Evolutionary conservation across 208 protist genomes (phyloP).

Genomic region (Acanthamoeba polyphaga): DNA sequence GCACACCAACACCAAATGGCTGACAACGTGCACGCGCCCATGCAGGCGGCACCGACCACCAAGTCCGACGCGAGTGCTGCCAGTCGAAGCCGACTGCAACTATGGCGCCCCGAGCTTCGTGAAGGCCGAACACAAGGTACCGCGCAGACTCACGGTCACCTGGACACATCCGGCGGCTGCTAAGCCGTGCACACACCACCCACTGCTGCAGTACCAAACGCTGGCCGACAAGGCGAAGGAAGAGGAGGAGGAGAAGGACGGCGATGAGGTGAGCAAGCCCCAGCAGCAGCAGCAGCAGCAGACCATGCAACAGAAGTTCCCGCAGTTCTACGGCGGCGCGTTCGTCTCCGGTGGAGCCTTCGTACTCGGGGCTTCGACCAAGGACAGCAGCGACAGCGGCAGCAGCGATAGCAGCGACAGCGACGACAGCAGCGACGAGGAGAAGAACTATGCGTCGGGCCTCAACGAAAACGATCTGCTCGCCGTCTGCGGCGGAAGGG

Average conservation of each 20-base stretch:
- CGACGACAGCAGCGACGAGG: neutral
- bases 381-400: neutral
- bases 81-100: neutral
- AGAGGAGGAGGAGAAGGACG: neutral
- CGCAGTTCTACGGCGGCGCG: conserved; percentile 4
- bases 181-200: neutral
- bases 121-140: conserved; percentile 17
- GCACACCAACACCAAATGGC: too few species aligned
- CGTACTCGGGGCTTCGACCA: neutral
- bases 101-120: conserved; percentile 32
- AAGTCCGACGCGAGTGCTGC: neutral
- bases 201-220: neutral
- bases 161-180: too few species aligned
- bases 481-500: neutral
- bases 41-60: neutral
- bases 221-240: conserved; percentile 1
- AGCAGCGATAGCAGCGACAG: neutral
- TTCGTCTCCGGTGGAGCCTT: conserved; percentile 25
- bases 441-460: conserved; percentile 16
- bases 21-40: neutral
- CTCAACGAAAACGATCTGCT: conserved; percentile 7
- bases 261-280: neutral
- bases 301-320: neutral
- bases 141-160: too few species aligned
- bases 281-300: neutral